Conservation (phyloP, 1,284 basidiomycete genomes). For the Psilocybe mexicana region DNA sequence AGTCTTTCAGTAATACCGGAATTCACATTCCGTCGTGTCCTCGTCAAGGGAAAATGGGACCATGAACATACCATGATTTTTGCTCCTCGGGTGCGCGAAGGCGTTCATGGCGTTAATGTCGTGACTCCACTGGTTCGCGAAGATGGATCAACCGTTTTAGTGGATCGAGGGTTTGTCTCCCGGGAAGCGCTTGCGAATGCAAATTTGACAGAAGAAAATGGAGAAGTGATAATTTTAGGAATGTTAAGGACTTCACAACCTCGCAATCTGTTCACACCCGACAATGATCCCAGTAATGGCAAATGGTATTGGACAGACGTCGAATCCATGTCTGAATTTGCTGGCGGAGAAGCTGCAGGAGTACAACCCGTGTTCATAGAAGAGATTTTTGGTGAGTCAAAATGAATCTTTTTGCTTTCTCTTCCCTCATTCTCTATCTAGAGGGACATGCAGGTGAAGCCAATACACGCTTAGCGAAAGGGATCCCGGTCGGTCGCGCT, state of each 20-base stretch:
- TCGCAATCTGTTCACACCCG: slow-evolving; percentile 83
- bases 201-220: slow-evolving; percentile 40
- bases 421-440: slow-evolving; percentile 30
- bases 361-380: slow-evolving; percentile 88
- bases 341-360: slow-evolving; percentile 67
- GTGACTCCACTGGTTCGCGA: slow-evolving; percentile 82
- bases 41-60: slow-evolving; percentile 78
- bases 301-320: slow-evolving; percentile 95
- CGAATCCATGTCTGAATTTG: slow-evolving; percentile 76
- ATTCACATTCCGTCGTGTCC: slow-evolving; percentile 84
- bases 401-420: slow-evolving; percentile 5
- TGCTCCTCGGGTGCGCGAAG: slow-evolving; percentile 85
- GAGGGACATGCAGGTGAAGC: slow-evolving; percentile 82
- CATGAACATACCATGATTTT: slow-evolving; percentile 79
- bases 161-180: slow-evolving; percentile 91
- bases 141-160: slow-evolving; percentile 78
- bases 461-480: slow-evolving; percentile 62
- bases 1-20: slow-evolving; percentile 78
- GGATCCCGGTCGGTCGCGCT: slow-evolving; percentile 84
- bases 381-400: slow-evolving; percentile 74
- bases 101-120: slow-evolving; percentile 85
- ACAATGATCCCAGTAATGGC: slow-evolving; percentile 80
- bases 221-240: slow-evolving; percentile 68
- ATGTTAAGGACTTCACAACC: slow-evolving; percentile 74
- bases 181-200: slow-evolving; percentile 50